phyloP scores from a whole-genome alignment of 441 rosid species.

The Bruguiera hainesii region DNA sequence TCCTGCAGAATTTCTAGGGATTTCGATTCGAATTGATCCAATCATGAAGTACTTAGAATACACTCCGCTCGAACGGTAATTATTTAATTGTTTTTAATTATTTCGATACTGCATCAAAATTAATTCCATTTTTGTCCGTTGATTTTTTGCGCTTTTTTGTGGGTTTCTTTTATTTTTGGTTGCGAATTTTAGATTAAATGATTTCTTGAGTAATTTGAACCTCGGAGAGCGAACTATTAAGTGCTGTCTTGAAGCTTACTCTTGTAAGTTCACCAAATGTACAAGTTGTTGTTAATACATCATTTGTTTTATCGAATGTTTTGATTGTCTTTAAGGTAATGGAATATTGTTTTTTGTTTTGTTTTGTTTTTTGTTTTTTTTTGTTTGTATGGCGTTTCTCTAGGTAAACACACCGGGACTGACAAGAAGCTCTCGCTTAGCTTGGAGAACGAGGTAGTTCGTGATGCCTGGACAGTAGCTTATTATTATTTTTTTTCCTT shows the following conservation, averaged over 20 bases:
- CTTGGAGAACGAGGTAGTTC: constrained; percentile 83
- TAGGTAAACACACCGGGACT: constrained; percentile 88
- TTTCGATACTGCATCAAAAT: background rate
- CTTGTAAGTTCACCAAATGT: constrained; percentile 49
- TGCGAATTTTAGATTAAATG: constrained; percentile 46
- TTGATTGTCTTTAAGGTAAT: background rate
- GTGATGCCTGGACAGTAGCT: background rate
- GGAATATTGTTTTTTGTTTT: background rate
- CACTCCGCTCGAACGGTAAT: constrained; percentile 75
- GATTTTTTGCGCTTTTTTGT: background rate
- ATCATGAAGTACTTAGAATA: constrained; percentile 86
- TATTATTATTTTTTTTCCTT: too few relatives aligned
- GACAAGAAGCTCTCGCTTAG: constrained; percentile 88
- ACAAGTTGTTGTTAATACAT: background rate
- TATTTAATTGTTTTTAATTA: constrained; percentile 11
- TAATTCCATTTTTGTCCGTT: background rate
- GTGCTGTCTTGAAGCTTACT: constrained; percentile 86
- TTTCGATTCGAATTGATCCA: background rate
- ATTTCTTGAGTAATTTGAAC: constrained; percentile 61
- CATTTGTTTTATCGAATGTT: background rate
- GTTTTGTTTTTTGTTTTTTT: background rate
- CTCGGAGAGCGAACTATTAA: constrained; percentile 76
- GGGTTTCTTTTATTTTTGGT: background rate
- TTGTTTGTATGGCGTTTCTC: constrained; percentile 6
- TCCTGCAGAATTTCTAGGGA: background rate